Evolutionary conservation across 1,139 yeast genomes (phyloP).

Genomic region (Geotrichum candidum): DNA sequence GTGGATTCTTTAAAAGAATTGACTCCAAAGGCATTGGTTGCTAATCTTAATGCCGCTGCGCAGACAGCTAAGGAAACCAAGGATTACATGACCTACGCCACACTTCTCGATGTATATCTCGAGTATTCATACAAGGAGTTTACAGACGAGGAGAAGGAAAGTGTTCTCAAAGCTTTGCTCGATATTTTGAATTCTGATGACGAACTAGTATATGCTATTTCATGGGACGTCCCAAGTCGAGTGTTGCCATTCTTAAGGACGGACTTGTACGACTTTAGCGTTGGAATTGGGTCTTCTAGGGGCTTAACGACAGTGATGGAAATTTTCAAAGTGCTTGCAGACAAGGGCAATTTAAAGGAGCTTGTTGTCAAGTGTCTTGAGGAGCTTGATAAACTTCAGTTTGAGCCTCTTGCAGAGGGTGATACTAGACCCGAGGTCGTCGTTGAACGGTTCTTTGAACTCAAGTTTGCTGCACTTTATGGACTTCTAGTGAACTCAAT

Average conservation of each 20-base stretch:
- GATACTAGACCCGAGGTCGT: slow-evolving; percentile 3
- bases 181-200: slow-evolving; percentile 37
- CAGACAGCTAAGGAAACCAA: slow-evolving; percentile 30
- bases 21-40: background rate
- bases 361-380: slow-evolving; percentile 66
- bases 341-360: slow-evolving; percentile 73
- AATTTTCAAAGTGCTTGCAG: slow-evolving; percentile 55
- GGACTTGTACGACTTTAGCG: slow-evolving; percentile 22
- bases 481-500: slow-evolving; percentile 55
- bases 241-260: slow-evolving; percentile 39
- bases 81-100: slow-evolving; percentile 66
- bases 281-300: slow-evolving; percentile 23
- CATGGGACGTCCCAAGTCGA: slow-evolving; percentile 81
- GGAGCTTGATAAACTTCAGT: slow-evolving; percentile 39
- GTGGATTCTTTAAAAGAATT: background rate
- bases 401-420: slow-evolving; percentile 23
- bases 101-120: slow-evolving; percentile 59
- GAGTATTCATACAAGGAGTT: slow-evolving; percentile 20
- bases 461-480: slow-evolving; percentile 57
- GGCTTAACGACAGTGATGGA: slow-evolving; percentile 34
- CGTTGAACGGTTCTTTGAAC: slow-evolving; percentile 41
- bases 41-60: background rate
- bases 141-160: slow-evolving; percentile 45
- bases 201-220: slow-evolving; percentile 58
- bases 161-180: slow-evolving; percentile 40